Percentiles rank a stretch among this genome's conserved stretches.
phyloP scores from a whole-genome alignment of 2,329 filamentous ascomycete species.

The Talaromyces sp. region DNA sequence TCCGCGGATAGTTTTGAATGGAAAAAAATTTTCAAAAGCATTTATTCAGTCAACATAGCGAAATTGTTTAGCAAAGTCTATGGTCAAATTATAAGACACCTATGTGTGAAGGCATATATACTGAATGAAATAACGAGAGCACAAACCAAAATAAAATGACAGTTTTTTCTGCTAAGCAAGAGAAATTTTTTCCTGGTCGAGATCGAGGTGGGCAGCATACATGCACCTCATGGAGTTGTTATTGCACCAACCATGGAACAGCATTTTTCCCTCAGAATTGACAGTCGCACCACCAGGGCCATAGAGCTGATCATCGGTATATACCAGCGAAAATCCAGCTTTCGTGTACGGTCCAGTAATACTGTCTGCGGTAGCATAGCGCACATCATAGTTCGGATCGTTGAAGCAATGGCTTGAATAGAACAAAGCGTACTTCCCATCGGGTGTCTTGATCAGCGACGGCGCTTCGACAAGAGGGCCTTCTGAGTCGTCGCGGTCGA shows the following conservation, averaged over 20 bases:
- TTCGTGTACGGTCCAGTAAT: constrained; percentile 36
- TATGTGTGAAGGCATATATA: neutral
- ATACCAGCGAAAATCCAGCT: constrained; percentile 27
- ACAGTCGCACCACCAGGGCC: constrained; percentile 30
- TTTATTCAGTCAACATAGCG: neutral
- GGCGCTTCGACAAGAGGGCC: constrained; percentile 61
- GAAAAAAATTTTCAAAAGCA: neutral
- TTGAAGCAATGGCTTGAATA: constrained; percentile 58
- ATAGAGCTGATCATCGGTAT: constrained; percentile 23
- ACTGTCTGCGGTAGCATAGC: constrained; percentile 48
- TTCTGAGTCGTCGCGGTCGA: constrained; percentile 59
- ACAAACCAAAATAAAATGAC: neutral
- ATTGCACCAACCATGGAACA: constrained; percentile 28
- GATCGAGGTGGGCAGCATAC: constrained; percentile 23
- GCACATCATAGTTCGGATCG: constrained; percentile 52
- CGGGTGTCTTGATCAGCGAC: constrained; percentile 38
- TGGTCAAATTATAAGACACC: neutral
- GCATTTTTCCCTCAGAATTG: constrained; percentile 26
- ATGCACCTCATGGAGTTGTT: constrained; percentile 20
- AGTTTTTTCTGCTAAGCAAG: neutral
- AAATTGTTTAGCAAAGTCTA: neutral
- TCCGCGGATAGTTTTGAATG: neutral
- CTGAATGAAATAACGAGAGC: neutral
- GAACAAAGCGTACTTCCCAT: constrained; percentile 54
- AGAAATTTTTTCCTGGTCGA: constrained; percentile 7